Evolutionary conservation across 768 basidiomycete species (phyloP).

Genomic region (Leucocoprinus birnbaumii): DNA sequence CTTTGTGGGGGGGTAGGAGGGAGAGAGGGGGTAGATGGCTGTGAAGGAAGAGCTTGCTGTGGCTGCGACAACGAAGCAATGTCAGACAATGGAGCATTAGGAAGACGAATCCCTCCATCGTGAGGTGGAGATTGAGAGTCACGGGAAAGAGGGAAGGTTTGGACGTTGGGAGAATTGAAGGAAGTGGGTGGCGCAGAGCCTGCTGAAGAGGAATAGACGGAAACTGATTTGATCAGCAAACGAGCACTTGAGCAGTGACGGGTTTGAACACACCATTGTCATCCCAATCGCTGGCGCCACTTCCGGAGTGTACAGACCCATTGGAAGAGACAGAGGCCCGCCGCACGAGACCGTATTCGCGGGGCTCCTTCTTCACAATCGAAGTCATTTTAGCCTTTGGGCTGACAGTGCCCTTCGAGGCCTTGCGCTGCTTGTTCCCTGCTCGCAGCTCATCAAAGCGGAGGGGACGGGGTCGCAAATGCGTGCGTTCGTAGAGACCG

Average conservation of each 20-base stretch:
- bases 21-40: too few relatives aligned
- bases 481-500: slow-evolving; percentile 87
- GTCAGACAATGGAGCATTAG: slow-evolving; percentile 69
- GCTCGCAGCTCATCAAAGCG: slow-evolving; percentile 87
- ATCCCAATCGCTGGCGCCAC: slow-evolving; percentile 77
- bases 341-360: slow-evolving; percentile 48
- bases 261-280: slow-evolving; percentile 57
- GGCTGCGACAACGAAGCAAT: slow-evolving; percentile 45
- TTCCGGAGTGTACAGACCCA: slow-evolving; percentile 51
- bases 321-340: slow-evolving; percentile 64
- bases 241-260: slow-evolving; percentile 14
- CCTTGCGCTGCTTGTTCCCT: slow-evolving; percentile 80
- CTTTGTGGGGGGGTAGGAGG: slow-evolving; percentile 20
- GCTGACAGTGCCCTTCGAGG: slow-evolving; percentile 32
- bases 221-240: slow-evolving; percentile 31
- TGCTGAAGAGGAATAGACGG: slow-evolving; percentile 56
- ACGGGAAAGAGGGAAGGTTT: slow-evolving; percentile 60
- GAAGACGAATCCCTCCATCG: slow-evolving; percentile 58
- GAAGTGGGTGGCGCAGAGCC: slow-evolving; percentile 61
- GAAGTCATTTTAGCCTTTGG: slow-evolving; percentile 33
- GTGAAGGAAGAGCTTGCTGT: slow-evolving; percentile 14
- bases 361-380: slow-evolving; percentile 63
- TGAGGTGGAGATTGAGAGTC: slow-evolving; percentile 46
- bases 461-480: slow-evolving; percentile 76
- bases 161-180: slow-evolving; percentile 61